These are phyloP conservation scores for Citrus mangshanensis DNA, from an alignment of 345 rosid species.

Conservation along the genomic window DNA sequence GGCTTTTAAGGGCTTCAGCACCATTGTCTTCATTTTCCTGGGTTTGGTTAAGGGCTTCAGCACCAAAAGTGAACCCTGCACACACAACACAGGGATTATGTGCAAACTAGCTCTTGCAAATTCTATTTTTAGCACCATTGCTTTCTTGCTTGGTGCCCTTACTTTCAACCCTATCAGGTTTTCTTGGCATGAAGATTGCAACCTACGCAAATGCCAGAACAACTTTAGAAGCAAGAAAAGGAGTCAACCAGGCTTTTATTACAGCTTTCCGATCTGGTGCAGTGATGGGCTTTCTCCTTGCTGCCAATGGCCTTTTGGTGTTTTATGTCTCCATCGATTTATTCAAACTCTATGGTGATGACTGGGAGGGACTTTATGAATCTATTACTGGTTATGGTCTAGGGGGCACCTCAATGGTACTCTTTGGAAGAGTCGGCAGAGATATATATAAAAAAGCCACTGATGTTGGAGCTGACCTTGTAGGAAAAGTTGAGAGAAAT, in stretches of 20 bases:
- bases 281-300: constrained; percentile 74
- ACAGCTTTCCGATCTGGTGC: constrained; percentile 64
- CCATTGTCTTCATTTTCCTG: constrained; percentile 57
- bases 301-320: constrained; percentile 70
- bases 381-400: constrained; percentile 73
- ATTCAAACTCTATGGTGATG: constrained; percentile 63
- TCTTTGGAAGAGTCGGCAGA: constrained; percentile 71
- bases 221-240: constrained; percentile 62
- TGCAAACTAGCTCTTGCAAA: constrained; percentile 69
- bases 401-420: constrained; percentile 71
- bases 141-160: constrained; percentile 67
- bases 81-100: constrained; percentile 44
- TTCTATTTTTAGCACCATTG: constrained; percentile 56
- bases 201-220: constrained; percentile 73
- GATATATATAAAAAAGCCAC: constrained; percentile 69
- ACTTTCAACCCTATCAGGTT: constrained; percentile 65
- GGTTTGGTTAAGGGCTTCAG: constrained; percentile 73
- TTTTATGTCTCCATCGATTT: constrained; percentile 48
- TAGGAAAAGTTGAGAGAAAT: constrained; percentile 61
- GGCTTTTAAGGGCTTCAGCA: constrained; percentile 39
- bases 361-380: constrained; percentile 73
- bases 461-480: constrained; percentile 73
- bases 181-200: constrained; percentile 72
- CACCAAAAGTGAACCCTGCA: constrained; percentile 58
- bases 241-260: constrained; percentile 64